Evolutionary conservation across 1,139 yeast genomes (phyloP).

Genomic region (Yamadazyma membranifaciens): DNA sequence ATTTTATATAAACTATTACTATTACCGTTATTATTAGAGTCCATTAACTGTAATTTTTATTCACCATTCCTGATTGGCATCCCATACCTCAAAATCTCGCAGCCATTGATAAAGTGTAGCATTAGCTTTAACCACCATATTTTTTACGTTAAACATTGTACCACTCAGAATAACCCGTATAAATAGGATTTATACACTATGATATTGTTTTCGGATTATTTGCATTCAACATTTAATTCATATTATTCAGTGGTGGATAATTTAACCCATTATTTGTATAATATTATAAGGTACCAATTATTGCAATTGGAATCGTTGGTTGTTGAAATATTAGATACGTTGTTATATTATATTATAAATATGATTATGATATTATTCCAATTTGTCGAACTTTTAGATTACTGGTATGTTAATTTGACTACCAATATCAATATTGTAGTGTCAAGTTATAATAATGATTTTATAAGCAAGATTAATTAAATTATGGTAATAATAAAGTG

Average conservation of each 20-base stretch:
- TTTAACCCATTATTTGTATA: not conserved
- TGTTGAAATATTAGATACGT: slow-evolving; percentile 21
- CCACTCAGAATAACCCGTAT: too few species aligned
- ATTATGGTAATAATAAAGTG: not conserved
- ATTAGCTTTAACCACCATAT: too few species aligned
- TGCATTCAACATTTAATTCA: not conserved
- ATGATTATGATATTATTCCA: slow-evolving; percentile 24
- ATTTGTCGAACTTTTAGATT: slow-evolving; percentile 24
- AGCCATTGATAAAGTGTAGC: not conserved
- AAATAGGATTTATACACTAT: not conserved
- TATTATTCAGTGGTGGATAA: slow-evolving; percentile 2
- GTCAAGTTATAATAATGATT: slow-evolving; percentile 27
- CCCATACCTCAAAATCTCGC: not conserved
- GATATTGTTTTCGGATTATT: slow-evolving; percentile 3
- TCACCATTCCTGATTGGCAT: too few species aligned
- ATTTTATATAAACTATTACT: not conserved
- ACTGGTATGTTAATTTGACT: slow-evolving; percentile 19
- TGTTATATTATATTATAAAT: slow-evolving; percentile 29
- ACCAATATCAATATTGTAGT: slow-evolving; percentile 24
- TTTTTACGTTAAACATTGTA: too few species aligned
- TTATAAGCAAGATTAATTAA: slow-evolving; percentile 30
- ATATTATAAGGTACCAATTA: not conserved
- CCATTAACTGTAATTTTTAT: too few species aligned
- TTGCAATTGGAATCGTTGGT: not conserved
- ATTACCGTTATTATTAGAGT: too few species aligned